Percentiles rank a stretch among this genome's conserved stretches.
These are phyloP conservation scores for Boletus rubroflammeus DNA, from an alignment of 768 basidiomycete species.

Conservation along the genomic window DNA sequence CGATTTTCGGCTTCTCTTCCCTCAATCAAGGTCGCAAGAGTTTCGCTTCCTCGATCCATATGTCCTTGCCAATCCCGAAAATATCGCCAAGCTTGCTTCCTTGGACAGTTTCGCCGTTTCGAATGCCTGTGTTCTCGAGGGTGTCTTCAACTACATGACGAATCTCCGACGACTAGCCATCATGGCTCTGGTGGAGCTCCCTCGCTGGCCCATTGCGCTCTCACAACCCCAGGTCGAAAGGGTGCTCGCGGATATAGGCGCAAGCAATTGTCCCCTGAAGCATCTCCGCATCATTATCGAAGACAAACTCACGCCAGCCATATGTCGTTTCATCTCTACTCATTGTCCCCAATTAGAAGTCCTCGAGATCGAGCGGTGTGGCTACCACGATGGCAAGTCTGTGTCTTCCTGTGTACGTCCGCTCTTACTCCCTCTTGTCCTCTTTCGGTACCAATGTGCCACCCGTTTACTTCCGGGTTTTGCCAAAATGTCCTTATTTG, in stretches of 20 bases:
- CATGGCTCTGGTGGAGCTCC: conserved; percentile 33
- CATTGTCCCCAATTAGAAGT: conserved; percentile 31
- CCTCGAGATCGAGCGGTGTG: conserved; percentile 35
- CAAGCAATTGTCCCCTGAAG: conserved; percentile 31
- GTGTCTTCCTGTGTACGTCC: conserved; percentile 34
- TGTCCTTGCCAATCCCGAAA: conserved; percentile 17
- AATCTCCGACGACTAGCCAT: conserved; percentile 30
- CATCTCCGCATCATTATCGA: conserved; percentile 36
- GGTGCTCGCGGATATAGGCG: conserved; percentile 28
- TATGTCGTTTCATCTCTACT: conserved; percentile 29
- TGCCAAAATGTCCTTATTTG: conserved; percentile 20
- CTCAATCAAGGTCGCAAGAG: conserved; percentile 26
- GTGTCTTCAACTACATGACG: conserved; percentile 29
- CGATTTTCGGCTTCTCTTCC: conserved; percentile 32
- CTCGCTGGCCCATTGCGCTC: conserved; percentile 36
- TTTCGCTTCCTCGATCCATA: conserved; percentile 26
- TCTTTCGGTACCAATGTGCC: conserved; percentile 5
- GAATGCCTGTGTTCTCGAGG: conserved; percentile 31
- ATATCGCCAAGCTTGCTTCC: conserved; percentile 31
- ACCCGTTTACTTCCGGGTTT: conserved; percentile 11
- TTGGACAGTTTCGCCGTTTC: conserved; percentile 35
- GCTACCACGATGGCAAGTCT: conserved; percentile 37
- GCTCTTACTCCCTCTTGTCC: conserved; percentile 12
- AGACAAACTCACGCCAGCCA: conserved; percentile 33
- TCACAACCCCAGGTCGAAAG: conserved; percentile 31